Percentiles rank a stretch among this genome's conserved stretches.
Evolutionary conservation across 352 stramenopile genomes (phyloP).

Genomic region (Albugo candida): DNA sequence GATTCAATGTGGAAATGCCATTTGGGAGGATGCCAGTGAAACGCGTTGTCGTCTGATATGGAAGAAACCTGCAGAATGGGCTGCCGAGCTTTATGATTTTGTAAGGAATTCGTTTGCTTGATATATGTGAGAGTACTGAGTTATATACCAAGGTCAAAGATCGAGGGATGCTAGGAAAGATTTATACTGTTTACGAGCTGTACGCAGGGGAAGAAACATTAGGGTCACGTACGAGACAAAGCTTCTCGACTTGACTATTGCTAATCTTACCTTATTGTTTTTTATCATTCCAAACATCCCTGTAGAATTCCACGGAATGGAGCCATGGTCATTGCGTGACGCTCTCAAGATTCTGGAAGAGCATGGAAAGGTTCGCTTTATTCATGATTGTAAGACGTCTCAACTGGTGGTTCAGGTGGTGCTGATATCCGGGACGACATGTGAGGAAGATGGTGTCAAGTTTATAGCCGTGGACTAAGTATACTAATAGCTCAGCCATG

Average conservation of each 20-base stretch:
- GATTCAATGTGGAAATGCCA: slow-evolving; percentile 48
- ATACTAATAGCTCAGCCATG: no score
- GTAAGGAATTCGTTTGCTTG: slow-evolving; percentile 18
- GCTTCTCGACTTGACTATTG: background rate
- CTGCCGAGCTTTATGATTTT: slow-evolving; percentile 71
- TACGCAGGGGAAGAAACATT: slow-evolving; percentile 69
- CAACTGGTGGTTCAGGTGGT: slow-evolving; percentile 17
- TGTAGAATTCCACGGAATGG: slow-evolving; percentile 58
- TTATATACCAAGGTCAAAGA: slow-evolving; percentile 34
- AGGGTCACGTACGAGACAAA: slow-evolving; percentile 28
- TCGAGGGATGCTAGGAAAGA: slow-evolving; percentile 55
- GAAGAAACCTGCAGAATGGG: slow-evolving; percentile 68
- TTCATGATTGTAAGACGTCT: background rate
- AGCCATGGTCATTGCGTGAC: slow-evolving; percentile 65
- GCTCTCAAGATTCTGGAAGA: slow-evolving; percentile 48
- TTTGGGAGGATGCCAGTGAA: slow-evolving; percentile 62
- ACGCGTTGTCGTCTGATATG: slow-evolving; percentile 72
- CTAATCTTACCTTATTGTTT: background rate
- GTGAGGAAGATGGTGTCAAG: slow-evolving; percentile 73
- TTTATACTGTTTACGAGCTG: slow-evolving; percentile 74
- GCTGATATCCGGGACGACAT: slow-evolving; percentile 62
- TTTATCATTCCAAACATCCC: no score
- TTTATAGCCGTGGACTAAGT: slow-evolving; percentile 45
- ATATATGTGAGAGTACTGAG: no score
- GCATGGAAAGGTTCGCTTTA: slow-evolving; percentile 36